Percentiles rank a stretch among this genome's conserved stretches.
Conservation (phyloP, 331 rosid genomes). For the Malus hybrid region DNA sequence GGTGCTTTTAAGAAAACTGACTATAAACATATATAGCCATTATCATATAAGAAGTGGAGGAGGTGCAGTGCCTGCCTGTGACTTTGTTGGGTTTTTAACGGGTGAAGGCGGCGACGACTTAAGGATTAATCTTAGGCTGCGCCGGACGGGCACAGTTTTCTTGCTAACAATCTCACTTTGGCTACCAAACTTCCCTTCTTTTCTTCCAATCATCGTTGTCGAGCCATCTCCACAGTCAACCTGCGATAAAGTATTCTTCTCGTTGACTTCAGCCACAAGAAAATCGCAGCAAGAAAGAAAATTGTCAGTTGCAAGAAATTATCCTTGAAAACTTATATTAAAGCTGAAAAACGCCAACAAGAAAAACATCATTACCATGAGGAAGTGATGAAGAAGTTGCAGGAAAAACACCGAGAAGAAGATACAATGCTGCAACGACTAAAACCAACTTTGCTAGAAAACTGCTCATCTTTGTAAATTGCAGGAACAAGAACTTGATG, state of each 20-base stretch:
- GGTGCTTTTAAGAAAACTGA: too few relatives aligned
- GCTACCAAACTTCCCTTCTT: background rate
- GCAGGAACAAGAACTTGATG: background rate
- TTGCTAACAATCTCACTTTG: background rate
- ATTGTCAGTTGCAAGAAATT: background rate
- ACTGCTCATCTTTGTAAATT: background rate
- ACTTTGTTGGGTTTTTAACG: background rate
- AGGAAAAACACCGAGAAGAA: slow-evolving; percentile 2
- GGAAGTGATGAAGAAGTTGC: slow-evolving; percentile 2
- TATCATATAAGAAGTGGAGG: background rate
- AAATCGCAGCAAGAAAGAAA: background rate
- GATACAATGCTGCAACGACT: background rate
- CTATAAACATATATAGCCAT: too few relatives aligned
- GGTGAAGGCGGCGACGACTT: slow-evolving; percentile 16
- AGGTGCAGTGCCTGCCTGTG: background rate
- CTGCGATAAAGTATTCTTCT: background rate
- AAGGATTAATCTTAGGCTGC: background rate
- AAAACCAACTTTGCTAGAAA: background rate
- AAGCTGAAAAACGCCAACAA: too few relatives aligned
- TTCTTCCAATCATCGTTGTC: background rate
- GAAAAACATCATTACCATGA: background rate
- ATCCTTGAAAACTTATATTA: background rate
- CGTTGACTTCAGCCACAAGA: background rate
- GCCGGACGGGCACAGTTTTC: background rate
- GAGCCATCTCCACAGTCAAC: slow-evolving; percentile 8